phyloP scores from a whole-genome alignment of 768 basidiomycete species.

The Hebeloma cylindrosporum region DNA sequence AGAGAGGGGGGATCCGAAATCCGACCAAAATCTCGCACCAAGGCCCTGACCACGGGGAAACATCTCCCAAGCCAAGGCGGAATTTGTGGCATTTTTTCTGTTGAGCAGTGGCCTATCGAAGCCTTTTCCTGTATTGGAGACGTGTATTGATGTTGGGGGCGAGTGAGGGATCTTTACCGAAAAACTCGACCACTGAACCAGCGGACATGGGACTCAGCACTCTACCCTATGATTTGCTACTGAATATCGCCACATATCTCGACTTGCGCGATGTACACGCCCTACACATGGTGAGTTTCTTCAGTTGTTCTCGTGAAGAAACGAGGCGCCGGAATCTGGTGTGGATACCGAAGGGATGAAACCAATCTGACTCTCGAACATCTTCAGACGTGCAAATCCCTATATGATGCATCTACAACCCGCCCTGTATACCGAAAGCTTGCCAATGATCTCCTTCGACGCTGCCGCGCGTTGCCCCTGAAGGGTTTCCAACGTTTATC shows the following conservation, averaged over 20 bases:
- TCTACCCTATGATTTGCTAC: slow-evolving; percentile 69
- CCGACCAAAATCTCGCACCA: no score
- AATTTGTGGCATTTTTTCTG: neutral
- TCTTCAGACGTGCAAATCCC: slow-evolving; percentile 59
- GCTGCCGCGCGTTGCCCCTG: slow-evolving; percentile 68
- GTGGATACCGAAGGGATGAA: neutral
- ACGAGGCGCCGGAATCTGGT: no score
- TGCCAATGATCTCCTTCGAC: slow-evolving; percentile 57
- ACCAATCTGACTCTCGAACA: neutral
- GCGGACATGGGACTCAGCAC: slow-evolving; percentile 36
- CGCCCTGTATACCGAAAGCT: slow-evolving; percentile 69
- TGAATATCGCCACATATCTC: slow-evolving; percentile 65
- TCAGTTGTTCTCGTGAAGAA: no score
- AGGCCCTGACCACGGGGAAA: no score
- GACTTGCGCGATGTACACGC: slow-evolving; percentile 59
- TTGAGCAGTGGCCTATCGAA: no score
- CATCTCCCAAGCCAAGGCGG: neutral
- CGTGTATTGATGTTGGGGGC: neutral
- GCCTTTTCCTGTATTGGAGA: no score
- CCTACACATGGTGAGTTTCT: slow-evolving; percentile 61
- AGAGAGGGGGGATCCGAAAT: no score
- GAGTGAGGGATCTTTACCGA: neutral
- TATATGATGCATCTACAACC: slow-evolving; percentile 61
- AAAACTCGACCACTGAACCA: neutral
- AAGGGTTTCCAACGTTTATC: slow-evolving; percentile 68